phyloP scores from a whole-genome alignment of 257 asterid species.

The Ehretia macrophylla region DNA sequence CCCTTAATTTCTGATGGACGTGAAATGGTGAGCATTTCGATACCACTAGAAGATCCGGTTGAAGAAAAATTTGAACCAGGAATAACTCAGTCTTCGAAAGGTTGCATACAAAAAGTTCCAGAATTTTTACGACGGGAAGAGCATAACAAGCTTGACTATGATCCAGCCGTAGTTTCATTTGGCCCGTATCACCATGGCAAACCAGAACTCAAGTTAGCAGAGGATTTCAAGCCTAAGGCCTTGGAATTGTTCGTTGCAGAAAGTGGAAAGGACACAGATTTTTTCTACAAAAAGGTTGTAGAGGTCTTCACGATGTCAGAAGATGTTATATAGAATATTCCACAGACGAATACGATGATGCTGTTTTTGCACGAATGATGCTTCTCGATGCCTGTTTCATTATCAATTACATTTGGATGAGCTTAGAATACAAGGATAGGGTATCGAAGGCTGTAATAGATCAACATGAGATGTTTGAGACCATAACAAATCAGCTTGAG shows the following conservation, averaged over 20 bases:
- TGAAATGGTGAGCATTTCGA: too few species aligned
- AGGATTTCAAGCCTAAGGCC: conserved; percentile 11
- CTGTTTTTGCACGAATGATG: conserved; percentile 18
- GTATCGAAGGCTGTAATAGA: neutral
- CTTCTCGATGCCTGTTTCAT: conserved; percentile 14
- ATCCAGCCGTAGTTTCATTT: conserved; percentile 16
- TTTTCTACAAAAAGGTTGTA: conserved; percentile 9
- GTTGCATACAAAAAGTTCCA: conserved; percentile 1
- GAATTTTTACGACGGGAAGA: neutral
- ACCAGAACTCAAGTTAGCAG: conserved; percentile 1
- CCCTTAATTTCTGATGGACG: too few species aligned
- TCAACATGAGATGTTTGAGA: too few species aligned
- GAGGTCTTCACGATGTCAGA: conserved; percentile 4
- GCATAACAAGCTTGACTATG: conserved; percentile 6
- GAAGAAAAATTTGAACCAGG: too few species aligned
- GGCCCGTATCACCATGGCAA: conserved; percentile 31
- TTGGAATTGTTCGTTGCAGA: neutral
- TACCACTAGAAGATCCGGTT: too few species aligned
- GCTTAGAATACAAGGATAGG: neutral
- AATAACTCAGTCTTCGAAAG: neutral
- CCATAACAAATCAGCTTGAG: too few species aligned
- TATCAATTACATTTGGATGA: neutral
- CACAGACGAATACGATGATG: neutral
- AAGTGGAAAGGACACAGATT: neutral
- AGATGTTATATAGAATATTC: conserved; percentile 13